A percentile compares a stretch with the other conserved stretches of the same genome.
These are phyloP conservation scores for Thalassia testudinum DNA, from an alignment of 116 monocot genomes.

Conservation along the genomic window DNA sequence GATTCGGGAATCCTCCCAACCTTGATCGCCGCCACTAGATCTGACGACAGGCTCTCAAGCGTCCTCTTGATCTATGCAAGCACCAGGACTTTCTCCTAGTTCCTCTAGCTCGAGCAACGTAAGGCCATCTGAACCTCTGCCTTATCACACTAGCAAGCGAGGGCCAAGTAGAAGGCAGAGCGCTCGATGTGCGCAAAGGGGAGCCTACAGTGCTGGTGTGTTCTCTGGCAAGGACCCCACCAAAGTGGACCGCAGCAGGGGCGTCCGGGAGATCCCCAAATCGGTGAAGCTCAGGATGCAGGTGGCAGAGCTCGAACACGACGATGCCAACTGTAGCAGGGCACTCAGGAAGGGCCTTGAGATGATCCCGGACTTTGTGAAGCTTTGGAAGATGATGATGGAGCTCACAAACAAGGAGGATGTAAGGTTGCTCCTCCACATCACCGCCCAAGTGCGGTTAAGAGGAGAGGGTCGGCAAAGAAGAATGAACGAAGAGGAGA, in stretches of 20 bases:
- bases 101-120: slow-evolving; percentile 12
- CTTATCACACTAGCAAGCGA: too few relatives aligned
- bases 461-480: too few relatives aligned
- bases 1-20: slow-evolving; percentile 29
- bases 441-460: too few relatives aligned
- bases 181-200: too few relatives aligned
- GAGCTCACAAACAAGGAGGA: slow-evolving; percentile 87
- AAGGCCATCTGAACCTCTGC: too few relatives aligned
- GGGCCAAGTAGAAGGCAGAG: too few relatives aligned
- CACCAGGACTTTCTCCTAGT: slow-evolving; percentile 32
- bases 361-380: slow-evolving; percentile 83
- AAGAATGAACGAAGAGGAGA: too few relatives aligned
- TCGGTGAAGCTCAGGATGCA: slow-evolving; percentile 97
- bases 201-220: too few relatives aligned
- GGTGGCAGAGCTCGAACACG: slow-evolving; percentile 67
- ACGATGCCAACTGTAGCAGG: slow-evolving; percentile 48
- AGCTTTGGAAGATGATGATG: slow-evolving; percentile 91
- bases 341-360: slow-evolving; percentile 81
- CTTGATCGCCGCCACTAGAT: slow-evolving; percentile 42
- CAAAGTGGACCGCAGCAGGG: slow-evolving; percentile 75
- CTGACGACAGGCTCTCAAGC: slow-evolving; percentile 36
- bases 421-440: slow-evolving; percentile 73
- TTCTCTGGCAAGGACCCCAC: too few relatives aligned
- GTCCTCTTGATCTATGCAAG: slow-evolving; percentile 27
- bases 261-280: slow-evolving; percentile 69